phyloP scores from a whole-genome alignment of 257 asterid genomes.

The Cordia subcordata region DNA sequence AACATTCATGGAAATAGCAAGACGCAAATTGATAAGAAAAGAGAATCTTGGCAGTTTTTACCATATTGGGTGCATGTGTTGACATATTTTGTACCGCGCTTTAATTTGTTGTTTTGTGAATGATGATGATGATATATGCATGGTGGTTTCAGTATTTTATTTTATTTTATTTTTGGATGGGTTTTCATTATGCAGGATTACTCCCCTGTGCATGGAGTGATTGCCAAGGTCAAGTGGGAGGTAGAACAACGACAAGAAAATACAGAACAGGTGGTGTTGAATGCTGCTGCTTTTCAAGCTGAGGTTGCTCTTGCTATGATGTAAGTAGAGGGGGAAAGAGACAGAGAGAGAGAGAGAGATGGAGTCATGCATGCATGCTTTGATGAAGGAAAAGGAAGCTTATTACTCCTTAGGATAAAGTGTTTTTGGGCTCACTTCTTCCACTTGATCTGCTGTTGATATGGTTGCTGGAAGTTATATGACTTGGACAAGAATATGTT shows the following conservation, averaged over 20 bases:
- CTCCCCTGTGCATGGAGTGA: slow-evolving; percentile 39
- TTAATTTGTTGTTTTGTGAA: background rate
- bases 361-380: background rate
- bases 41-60: slow-evolving; percentile 22
- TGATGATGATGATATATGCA: too few relatives aligned
- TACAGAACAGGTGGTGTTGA: background rate
- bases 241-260: slow-evolving; percentile 22
- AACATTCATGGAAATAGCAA: slow-evolving; percentile 34
- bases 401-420: too few relatives aligned
- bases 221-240: slow-evolving; percentile 47
- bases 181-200: slow-evolving; percentile 29
- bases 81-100: background rate
- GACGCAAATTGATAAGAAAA: slow-evolving; percentile 16
- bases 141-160: too few relatives aligned
- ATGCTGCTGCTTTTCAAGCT: slow-evolving; percentile 14
- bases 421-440: slow-evolving; percentile 8
- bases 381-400: background rate
- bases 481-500: too few relatives aligned
- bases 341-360: slow-evolving; percentile 31
- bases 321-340: too few relatives aligned
- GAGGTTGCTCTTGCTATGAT: slow-evolving; percentile 33
- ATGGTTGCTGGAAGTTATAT: slow-evolving; percentile 2
- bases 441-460: slow-evolving; percentile 27
- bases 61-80: slow-evolving; percentile 7
- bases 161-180: background rate